Evolutionary conservation across 352 stramenopile species (phyloP).

Genomic region (Phytophthora macrochlamydospora): DNA sequence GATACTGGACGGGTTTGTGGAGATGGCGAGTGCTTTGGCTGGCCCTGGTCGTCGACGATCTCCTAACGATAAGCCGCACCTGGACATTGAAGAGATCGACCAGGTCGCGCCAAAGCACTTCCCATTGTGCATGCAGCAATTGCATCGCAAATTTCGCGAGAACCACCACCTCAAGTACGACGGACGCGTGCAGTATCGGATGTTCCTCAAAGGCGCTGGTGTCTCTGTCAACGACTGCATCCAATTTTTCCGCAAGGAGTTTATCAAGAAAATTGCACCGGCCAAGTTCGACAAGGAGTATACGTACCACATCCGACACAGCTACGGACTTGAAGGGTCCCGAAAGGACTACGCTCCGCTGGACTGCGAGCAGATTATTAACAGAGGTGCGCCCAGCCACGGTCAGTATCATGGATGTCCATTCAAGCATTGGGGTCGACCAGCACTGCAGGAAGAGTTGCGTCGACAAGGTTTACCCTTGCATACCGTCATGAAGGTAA

Average conservation of each 20-base stretch:
- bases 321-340: conserved; percentile 82
- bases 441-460: conserved; percentile 54
- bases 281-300: conserved; percentile 87
- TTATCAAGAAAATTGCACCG: conserved; percentile 57
- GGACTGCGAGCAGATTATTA: conserved; percentile 65
- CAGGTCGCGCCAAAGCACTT: conserved; percentile 55
- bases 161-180: conserved; percentile 90
- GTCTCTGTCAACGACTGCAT: conserved; percentile 82
- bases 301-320: conserved; percentile 88
- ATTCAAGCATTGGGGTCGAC: conserved; percentile 74
- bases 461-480: conserved; percentile 23
- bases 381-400: conserved; percentile 42
- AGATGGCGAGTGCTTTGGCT: conserved; percentile 30
- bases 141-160: conserved; percentile 73
- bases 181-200: conserved; percentile 78
- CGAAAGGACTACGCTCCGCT: conserved; percentile 73
- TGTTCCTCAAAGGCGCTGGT: conserved; percentile 87
- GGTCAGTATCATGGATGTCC: conserved; percentile 85
- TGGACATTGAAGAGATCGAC: conserved; percentile 72
- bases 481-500: conserved; percentile 34
- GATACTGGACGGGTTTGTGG: conserved; percentile 47
- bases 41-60: conserved; percentile 7
- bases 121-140: conserved; percentile 80
- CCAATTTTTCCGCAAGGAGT: conserved; percentile 78
- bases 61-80: conserved; percentile 8